phyloP scores from a whole-genome alignment of 768 basidiomycete species.

The Macrolepiota fuliginosa region DNA sequence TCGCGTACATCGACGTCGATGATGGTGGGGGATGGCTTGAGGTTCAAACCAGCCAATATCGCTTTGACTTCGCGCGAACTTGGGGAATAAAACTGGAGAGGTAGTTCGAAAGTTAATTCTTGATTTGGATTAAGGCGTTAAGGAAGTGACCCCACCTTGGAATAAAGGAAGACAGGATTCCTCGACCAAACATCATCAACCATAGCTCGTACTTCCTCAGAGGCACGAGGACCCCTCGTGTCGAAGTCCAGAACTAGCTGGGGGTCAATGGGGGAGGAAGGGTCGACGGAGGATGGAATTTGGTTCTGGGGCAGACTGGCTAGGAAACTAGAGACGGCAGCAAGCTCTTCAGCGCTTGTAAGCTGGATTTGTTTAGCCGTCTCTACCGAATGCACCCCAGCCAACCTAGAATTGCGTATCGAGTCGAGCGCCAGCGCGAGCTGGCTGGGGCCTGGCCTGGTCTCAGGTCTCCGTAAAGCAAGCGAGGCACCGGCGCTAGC shows the following conservation, averaged over 20 bases:
- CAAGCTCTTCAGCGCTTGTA: constrained; percentile 60
- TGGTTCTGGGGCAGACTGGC: constrained; percentile 73
- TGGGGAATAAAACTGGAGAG: constrained; percentile 56
- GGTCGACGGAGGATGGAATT: constrained; percentile 65
- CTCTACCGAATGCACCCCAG: constrained; percentile 16
- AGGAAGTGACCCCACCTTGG: constrained; percentile 47
- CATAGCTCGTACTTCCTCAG: constrained; percentile 56
- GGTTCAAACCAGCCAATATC: constrained; percentile 51
- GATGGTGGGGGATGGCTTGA: constrained; percentile 61
- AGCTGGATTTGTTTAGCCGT: constrained; percentile 36
- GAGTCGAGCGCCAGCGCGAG: constrained; percentile 32
- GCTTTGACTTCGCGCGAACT: constrained; percentile 65
- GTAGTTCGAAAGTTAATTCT: background rate
- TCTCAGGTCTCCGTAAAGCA: constrained; percentile 28
- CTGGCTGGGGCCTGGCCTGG: constrained; percentile 28
- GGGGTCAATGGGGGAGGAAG: constrained; percentile 66
- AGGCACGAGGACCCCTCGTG: constrained; percentile 59
- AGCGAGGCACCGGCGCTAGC: constrained; percentile 38
- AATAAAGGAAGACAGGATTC: constrained; percentile 74
- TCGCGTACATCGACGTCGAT: constrained; percentile 74
- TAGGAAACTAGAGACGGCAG: constrained; percentile 72
- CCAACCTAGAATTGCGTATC: constrained; percentile 32
- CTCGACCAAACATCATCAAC: constrained; percentile 67
- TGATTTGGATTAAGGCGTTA: constrained; percentile 1
- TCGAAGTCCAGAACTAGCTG: constrained; percentile 84